Conservation (phyloP, 257 asterid species). For the Echites panduratus region DNA sequence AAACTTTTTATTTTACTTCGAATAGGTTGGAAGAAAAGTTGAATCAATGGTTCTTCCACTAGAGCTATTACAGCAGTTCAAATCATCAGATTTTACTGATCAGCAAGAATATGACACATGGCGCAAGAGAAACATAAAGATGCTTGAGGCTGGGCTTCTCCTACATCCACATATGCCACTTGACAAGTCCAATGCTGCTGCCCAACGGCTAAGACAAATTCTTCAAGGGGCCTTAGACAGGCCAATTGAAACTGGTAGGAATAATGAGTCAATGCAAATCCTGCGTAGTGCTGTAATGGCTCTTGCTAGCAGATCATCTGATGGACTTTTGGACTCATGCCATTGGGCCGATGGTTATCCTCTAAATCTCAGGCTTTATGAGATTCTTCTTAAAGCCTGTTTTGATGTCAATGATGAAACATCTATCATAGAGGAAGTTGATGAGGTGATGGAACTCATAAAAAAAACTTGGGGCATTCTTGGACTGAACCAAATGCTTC, state of each 20-base stretch:
- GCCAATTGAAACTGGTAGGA: slow-evolving; percentile 97
- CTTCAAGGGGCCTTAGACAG: slow-evolving; percentile 70
- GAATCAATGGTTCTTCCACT: slow-evolving; percentile 86
- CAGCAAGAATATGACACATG: slow-evolving; percentile 78
- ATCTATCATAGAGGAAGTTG: slow-evolving; percentile 81
- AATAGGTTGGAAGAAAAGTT: slow-evolving; percentile 47
- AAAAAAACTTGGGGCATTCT: slow-evolving; percentile 94
- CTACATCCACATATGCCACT: slow-evolving; percentile 78
- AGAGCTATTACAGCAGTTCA: slow-evolving; percentile 96
- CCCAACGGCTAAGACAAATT: slow-evolving; percentile 71
- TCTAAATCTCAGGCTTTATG: slow-evolving; percentile 83
- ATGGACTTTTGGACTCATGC: slow-evolving; percentile 62
- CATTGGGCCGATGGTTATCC: slow-evolving; percentile 99
- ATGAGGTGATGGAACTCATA: slow-evolving; percentile 90
- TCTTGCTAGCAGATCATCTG: slow-evolving; percentile 74
- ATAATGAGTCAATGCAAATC: slow-evolving; percentile 95
- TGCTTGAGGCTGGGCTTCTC: slow-evolving; percentile 94
- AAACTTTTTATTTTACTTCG: background rate
- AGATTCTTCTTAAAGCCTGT: slow-evolving; percentile 83
- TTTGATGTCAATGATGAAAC: slow-evolving; percentile 75
- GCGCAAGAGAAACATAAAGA: slow-evolving; percentile 89
- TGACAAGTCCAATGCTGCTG: slow-evolving; percentile 63
- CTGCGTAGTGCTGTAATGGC: slow-evolving; percentile 83
- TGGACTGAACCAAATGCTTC: slow-evolving; percentile 83
- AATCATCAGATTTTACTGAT: slow-evolving; percentile 84